Evolutionary conservation across 2,329 filamentous ascomycete species (phyloP), one percentile per base, ranked within the genome.

Genomic region (Trichoderma atrobrunneum): DNA sequence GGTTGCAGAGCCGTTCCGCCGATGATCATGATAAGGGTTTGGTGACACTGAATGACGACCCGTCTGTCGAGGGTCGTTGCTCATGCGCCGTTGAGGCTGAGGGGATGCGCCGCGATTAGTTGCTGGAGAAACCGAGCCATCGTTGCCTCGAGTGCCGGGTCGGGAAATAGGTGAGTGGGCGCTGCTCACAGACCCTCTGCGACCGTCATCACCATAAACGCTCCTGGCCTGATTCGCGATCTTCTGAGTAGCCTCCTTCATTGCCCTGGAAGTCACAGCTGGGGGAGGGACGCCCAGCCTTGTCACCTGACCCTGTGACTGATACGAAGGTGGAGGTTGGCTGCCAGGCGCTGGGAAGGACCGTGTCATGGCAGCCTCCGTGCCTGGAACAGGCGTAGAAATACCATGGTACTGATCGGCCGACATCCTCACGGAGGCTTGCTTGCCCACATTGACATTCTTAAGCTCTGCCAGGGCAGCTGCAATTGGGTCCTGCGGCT

Each of bases 381-480:
- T 78, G 8, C 85, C 86, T 1, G 89, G 92, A 7, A 87, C 90
- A 6, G 96, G 95, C 2, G 95, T 97, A 14, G 93, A 85, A 74
- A 99, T 91, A n/a, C 96, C 95, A 78, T 97, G 93, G 81, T 97
- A 98, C 73, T 93, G 91, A 80, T 99, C 97, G 21, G 95, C 96
- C n/a, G 96, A 97, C 73, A 97, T 90, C n/a, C 97, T 90, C 63
- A 89, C 87, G 4, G 91, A 91, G 7, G 93, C 89, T 76, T 95
- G 92, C 82, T 98, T 98, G 18, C 85, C 88, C 14, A 92, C 85
- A 0, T 86, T 87, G 5, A 95, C 92, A 1, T 92, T 93, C 83
- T 97, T 98, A 43, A 99, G 87, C 78, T 99, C 95, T 12, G 95
- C 96, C 8, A 99, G 86, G 28, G 96, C 97, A 76, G 93, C 88